Base-by-base conservation (phyloP, 768 basidiomycete species). In the Boletus barrowsii region DNA sequence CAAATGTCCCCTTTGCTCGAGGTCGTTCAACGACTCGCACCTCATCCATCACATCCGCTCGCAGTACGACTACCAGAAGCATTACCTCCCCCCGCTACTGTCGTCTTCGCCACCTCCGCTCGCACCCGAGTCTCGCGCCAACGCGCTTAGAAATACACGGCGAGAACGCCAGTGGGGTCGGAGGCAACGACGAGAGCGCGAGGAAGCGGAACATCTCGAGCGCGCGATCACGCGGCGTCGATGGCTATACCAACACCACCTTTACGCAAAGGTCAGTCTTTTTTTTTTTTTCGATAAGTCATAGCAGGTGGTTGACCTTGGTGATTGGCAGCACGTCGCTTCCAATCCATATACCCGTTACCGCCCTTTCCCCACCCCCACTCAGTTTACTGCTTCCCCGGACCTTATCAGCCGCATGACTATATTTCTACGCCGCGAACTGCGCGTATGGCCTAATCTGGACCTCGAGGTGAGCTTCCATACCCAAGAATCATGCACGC, bases 241-340 rank as follows among this genome's bases (percentile, higher is more conserved):
- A 55, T 89, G 90, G 88, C 75, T 97, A 22, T 97, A 96, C 65
- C 75, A 81, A 40, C 83, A 91, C 58, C 72, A 82, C 55, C 72
- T 95, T 6, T 96, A 89, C 63, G 92, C 88, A 14, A 97, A 96
- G 81, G 93, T 92, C 50, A 80, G 93, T 92, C 49, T 42, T 81
- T 71, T 1, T 30, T 37, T 26, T n/a, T 36, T 36, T 36, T 5
- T 36, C 29, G 3, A 36, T 15, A 3, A 5, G 29, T 29, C 29
- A 29, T 8, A 29, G 29, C 29, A 29, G 13, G 4, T 7, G 37
- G 8, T n/a, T 18, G 37, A 39, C 37, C 9, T 8, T 14, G 10
- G 37, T 18, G 10, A 3, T 39, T n/a, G 36, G 36, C 64, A 97
- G 93, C 94, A 98, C 66, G 84, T 97, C 47, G 94, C 91, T 4